Base-by-base conservation (phyloP, 2,329 filamentous ascomycete species). In the Cladosporium oxysporum region DNA sequence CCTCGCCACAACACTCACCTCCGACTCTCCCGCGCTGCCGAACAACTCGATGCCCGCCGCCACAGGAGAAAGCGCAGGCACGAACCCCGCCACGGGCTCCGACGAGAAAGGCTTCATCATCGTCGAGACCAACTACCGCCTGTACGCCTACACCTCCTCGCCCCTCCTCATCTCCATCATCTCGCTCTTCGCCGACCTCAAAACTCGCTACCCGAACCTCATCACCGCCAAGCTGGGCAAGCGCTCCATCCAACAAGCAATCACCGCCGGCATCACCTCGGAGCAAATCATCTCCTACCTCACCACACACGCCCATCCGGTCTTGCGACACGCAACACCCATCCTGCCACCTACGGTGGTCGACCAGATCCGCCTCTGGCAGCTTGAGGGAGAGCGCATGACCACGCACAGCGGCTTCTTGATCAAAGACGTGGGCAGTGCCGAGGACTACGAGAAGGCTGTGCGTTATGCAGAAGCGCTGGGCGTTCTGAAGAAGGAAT, bases 301-400 rank as follows among this genome's bases (percentile, higher is more conserved):
- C 1, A 88, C 90, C 8, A 90, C 91, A 4, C 94, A 99, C 79
- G 95, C 95, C 0, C 95, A 99, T 80, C 93, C 96, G 53, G 92
- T 98, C 78, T 92, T 99, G 87, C 89, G 90, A 72, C 90, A 90
- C 68, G 84, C 86, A 52, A 85, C 87, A 0, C 91, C 93, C 1
- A 87, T 97, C 18, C 85, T 99, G 1, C 95, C 96, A 1, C 93
- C 95, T 0, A 98, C 96, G 0, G 95, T 99, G 18, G 92, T 97
- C 69, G 95, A 99, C 79, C 95, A 99, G 82, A 97, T 99, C 73
- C 87, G 93, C 2, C 87, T 99, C 23, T 99, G 95, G 95, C 94
- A 99, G 81, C 88, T 98, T 62, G 95, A 99, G 79, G 93, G 94
- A 69, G 95, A 99, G 81, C 87, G 95, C 60, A 96, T 99, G 87